Conservation (phyloP, 129 eudicot species). For the Artemisia annua region DNA sequence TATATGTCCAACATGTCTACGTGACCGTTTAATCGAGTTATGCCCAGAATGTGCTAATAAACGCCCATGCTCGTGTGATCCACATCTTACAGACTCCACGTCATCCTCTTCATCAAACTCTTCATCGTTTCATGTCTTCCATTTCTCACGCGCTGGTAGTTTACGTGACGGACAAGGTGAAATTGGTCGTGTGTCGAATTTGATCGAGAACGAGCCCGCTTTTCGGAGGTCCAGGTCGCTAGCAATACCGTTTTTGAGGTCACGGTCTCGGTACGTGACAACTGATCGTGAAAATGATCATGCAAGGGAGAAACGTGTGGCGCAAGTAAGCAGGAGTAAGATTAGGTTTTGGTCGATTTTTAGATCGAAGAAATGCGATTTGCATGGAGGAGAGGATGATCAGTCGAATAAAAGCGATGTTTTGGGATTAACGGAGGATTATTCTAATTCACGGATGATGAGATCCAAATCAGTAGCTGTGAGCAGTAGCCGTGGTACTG, state of each 20-base stretch:
- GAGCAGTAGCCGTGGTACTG: background rate
- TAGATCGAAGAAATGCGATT: slow-evolving; percentile 32
- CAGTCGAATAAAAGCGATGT: slow-evolving; percentile 25
- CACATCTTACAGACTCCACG: slow-evolving; percentile 30
- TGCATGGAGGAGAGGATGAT: slow-evolving; percentile 14
- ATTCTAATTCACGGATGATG: slow-evolving; percentile 36
- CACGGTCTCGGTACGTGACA: slow-evolving; percentile 36
- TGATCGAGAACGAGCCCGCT: slow-evolving; percentile 58
- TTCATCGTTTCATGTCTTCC: slow-evolving; percentile 35
- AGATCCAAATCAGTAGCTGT: slow-evolving; percentile 69
- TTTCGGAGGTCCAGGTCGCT: slow-evolving; percentile 66
- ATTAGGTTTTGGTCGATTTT: slow-evolving; percentile 60
- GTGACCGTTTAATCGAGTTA: slow-evolving; percentile 61
- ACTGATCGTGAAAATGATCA: background rate
- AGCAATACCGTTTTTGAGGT: slow-evolving; percentile 58
- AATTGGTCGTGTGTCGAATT: slow-evolving; percentile 40
- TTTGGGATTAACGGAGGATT: slow-evolving; percentile 34
- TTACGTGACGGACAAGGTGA: slow-evolving; percentile 33
- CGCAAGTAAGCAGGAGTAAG: slow-evolving; percentile 26
- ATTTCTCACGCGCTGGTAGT: slow-evolving; percentile 36
- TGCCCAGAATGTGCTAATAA: slow-evolving; percentile 66
- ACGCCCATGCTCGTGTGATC: slow-evolving; percentile 66
- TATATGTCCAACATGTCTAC: slow-evolving; percentile 76
- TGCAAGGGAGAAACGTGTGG: slow-evolving; percentile 5
- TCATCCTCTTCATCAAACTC: slow-evolving; percentile 57